Evolutionary conservation across 169 alveolate genomes (phyloP), one percentile per base, ranked within the genome.

Genomic region (Amoebophrya sp.): DNA sequence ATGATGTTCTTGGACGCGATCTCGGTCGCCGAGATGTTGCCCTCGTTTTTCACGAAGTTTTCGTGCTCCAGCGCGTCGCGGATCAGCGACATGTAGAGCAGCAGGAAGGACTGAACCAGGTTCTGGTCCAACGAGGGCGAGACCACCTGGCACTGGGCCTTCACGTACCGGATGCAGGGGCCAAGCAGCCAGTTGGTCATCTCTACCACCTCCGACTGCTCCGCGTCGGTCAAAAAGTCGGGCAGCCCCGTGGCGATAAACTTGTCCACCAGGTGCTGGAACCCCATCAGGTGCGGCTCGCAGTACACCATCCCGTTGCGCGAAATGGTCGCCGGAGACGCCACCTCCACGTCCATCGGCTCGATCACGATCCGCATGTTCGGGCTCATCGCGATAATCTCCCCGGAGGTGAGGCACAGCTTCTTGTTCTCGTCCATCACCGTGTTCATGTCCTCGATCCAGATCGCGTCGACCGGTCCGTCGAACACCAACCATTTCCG

Each of bases 401-500:
- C 99, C 47, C 97, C 97, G 91, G 94, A 96, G 47, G 98, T 97
- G 77, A 97, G 95, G 90, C 98, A 97, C 39, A 97, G 93, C 94
- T 97, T 97, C 95, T 97, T 97, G 95, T 97, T 97, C 94, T 97
- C 98, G 94, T 97, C 98, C 98, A 97, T 96, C 90, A 97, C 99
- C 40, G 98, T 96, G 94, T 96, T 96, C 98, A 97, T 96, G 91
- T 97, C 95, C 94, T 97, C 99, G 92, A 96, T 97, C 99, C 99
- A 97, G 92, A 97, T 96, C n/a, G 98, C 98, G 94, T 97, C 99
- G 77, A 97, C 95, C 94, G 97, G 98, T 77, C 99, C 99, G 93
- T 97, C 98, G 77, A 97, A 95, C 89, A 96, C 95, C 92, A 97
- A 96, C 97, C 98, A 97, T 93, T 97, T 97, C 53, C 97, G 97